Base-by-base conservation (phyloP, 352 stramenopile genomes). In the Discostella stelligera region DNA sequence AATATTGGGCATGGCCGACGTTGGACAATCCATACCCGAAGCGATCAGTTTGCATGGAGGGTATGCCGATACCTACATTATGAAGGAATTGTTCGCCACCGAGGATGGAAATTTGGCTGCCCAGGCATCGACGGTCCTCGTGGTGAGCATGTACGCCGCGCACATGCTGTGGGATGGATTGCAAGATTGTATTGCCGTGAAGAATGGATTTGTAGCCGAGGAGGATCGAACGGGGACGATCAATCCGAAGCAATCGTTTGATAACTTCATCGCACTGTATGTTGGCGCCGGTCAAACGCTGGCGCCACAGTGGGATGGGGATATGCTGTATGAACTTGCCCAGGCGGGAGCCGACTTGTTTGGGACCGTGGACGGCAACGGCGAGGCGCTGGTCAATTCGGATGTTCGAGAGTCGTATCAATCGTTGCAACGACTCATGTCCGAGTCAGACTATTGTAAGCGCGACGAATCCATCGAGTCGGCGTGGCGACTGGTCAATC, bases 211-310 rank as follows among this genome's bases (percentile, higher is more conserved):
- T 48, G 85, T 86, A 66, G 71, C 83, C 14, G 76, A 71, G 11
- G 66, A 73, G 21, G 67, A 79, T 50, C 13, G 60, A 37, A 79
- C 63, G 0, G 77, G 77, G 9, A 55, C 53, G 14, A 79, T 79
- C 13, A 70, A 82, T 52, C 74, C 78, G 20, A 66, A 61, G 25
- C 44, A 72, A 41, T 64, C 55, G 37, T 85, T 88, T 13, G 87
- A 93, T 64, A 77, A 89, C 48, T 91, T 93, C 58, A 91, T 93
- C 59, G 85, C 85, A 14, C 56, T 91, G 0, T 93, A 86, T 72
- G 78, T 93, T 37, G 87, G 85, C 27, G 78, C 67, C 39, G 74
- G 66, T 53, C 82, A 90, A 66, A 79, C 66, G 6, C 55, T 72
- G 23, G 61, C 39, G 16, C 76, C 76, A 8, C 27, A 74, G n/a